Conservation (phyloP, 1,139 yeast genomes). For the Candida pseudocylindracea region DNA sequence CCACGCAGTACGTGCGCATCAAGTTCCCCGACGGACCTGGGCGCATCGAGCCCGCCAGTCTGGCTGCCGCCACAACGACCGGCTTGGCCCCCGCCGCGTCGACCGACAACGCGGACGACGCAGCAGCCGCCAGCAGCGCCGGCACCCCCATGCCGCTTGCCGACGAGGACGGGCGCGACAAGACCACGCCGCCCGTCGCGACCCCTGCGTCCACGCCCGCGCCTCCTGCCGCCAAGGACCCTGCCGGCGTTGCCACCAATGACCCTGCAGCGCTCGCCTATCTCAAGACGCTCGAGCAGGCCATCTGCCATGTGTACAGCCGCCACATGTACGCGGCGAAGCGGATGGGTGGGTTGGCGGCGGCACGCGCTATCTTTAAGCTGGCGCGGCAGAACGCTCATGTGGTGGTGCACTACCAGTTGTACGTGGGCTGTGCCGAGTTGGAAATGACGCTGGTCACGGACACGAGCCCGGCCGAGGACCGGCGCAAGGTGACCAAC, state of each 20-base stretch:
- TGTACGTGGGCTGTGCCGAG: constrained; percentile 64
- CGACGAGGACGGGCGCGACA: not conserved
- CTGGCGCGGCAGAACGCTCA: constrained; percentile 23
- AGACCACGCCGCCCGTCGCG: too few species aligned
- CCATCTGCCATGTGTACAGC: constrained; percentile 28
- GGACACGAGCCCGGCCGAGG: constrained; percentile 4
- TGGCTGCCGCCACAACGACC: constrained; percentile 1
- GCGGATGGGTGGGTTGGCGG: constrained; percentile 42
- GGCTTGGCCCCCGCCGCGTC: constrained; percentile 1
- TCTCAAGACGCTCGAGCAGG: constrained; percentile 9
- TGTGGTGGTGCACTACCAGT: constrained; percentile 33
- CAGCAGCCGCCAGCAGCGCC: constrained; percentile 1
- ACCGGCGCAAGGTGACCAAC: constrained; percentile 37
- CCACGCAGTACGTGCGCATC: constrained; percentile 10
- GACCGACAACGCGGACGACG: constrained; percentile 1
- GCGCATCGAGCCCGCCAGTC: constrained; percentile 6
- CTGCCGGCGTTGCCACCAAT: not conserved
- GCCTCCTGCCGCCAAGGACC: not conserved
- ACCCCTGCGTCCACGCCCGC: too few species aligned
- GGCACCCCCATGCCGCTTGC: constrained; percentile 1
- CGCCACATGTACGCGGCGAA: constrained; percentile 38
- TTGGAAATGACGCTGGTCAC: constrained; percentile 21
- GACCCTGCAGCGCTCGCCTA: constrained; percentile 7
- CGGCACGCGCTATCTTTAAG: constrained; percentile 48
- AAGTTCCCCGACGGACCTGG: constrained; percentile 1